phyloP scores from a whole-genome alignment of 2,329 filamentous ascomycete species.

The Tolypocladium album region DNA sequence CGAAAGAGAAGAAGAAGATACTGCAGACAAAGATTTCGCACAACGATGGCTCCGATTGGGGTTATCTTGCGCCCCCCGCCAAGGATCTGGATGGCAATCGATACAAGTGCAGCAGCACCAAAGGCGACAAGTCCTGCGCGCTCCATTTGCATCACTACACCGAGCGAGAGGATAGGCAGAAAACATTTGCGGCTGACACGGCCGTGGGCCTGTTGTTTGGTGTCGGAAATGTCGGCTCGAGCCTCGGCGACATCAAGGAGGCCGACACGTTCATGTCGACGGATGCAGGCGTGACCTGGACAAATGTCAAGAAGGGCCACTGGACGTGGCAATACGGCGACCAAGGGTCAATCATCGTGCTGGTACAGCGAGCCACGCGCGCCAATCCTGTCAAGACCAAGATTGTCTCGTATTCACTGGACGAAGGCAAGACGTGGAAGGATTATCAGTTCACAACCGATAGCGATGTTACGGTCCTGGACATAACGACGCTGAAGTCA shows the following conservation, averaged over 20 bases:
- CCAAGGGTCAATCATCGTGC: constrained; percentile 83
- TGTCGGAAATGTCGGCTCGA: constrained; percentile 76
- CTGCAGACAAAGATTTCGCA: constrained; percentile 89
- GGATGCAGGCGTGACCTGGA: constrained; percentile 88
- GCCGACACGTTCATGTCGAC: constrained; percentile 84
- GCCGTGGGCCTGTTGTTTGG: constrained; percentile 88
- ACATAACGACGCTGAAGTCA: constrained; percentile 80
- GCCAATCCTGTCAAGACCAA: constrained; percentile 61
- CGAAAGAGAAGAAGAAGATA: constrained; percentile 70
- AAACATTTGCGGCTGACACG: constrained; percentile 80
- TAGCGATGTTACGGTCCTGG: constrained; percentile 59
- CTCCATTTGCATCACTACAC: constrained; percentile 95
- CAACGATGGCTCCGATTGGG: constrained; percentile 90
- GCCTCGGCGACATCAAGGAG: constrained; percentile 55
- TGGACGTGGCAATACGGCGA: constrained; percentile 96
- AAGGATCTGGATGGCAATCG: constrained; percentile 60
- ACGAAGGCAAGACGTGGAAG: constrained; percentile 73
- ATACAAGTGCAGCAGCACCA: constrained; percentile 54
- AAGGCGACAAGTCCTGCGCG: constrained; percentile 59
- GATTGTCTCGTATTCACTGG: constrained; percentile 61
- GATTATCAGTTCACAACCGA: constrained; percentile 65
- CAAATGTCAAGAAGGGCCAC: constrained; percentile 70
- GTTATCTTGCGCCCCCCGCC: constrained; percentile 58
- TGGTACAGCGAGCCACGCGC: constrained; percentile 61
- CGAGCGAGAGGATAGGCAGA: constrained; percentile 68